Evolutionary conservation across 23 red algal genomes (phyloP).

Genomic region (Gracilariopsis chorda): DNA sequence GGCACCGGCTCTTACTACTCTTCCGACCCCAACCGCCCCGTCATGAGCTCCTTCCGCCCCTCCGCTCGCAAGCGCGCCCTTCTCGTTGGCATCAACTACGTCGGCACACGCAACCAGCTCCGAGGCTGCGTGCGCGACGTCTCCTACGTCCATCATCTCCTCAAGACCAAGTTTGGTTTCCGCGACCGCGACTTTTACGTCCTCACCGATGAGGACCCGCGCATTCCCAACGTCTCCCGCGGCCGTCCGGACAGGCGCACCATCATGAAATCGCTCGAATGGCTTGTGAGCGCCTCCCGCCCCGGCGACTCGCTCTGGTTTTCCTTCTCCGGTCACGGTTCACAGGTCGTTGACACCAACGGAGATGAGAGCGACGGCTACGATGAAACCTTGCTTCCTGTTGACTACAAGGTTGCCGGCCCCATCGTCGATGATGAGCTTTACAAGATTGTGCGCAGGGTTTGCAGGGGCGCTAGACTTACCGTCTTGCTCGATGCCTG

Average conservation of each 20-base stretch:
- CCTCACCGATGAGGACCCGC: slow-evolving; percentile 49
- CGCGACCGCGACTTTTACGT: slow-evolving; percentile 57
- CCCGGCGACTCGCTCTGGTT: slow-evolving; percentile 64
- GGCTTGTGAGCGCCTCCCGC: slow-evolving; percentile 18
- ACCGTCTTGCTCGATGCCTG: slow-evolving; percentile 75
- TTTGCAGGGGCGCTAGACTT: slow-evolving; percentile 30
- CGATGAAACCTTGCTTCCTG: slow-evolving; percentile 65
- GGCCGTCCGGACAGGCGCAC: slow-evolving; percentile 33
- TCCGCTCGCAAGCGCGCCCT: slow-evolving; percentile 59
- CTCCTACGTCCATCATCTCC: slow-evolving; percentile 65
- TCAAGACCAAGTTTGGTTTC: slow-evolving; percentile 53
- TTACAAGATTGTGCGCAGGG: slow-evolving; percentile 42
- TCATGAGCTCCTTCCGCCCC: slow-evolving; percentile 36
- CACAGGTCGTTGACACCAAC: slow-evolving; percentile 47
- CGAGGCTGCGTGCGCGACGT: slow-evolving; percentile 73
- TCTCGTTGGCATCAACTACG: slow-evolving; percentile 75
- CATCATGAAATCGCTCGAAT: slow-evolving; percentile 47
- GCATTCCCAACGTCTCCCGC: slow-evolving; percentile 20
- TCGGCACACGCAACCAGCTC: slow-evolving; percentile 39
- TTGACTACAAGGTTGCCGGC: slow-evolving; percentile 53
- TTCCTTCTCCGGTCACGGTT: slow-evolving; percentile 73
- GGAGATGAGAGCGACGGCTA: slow-evolving; percentile 76
- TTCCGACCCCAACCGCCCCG: not conserved
- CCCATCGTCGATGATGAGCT: slow-evolving; percentile 74
- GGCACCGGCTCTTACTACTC: not conserved